A percentile compares a stretch with the other conserved stretches of the same genome.
Conservation (phyloP, 2,329 filamentous ascomycete species). For the Microsporum canis region DNA sequence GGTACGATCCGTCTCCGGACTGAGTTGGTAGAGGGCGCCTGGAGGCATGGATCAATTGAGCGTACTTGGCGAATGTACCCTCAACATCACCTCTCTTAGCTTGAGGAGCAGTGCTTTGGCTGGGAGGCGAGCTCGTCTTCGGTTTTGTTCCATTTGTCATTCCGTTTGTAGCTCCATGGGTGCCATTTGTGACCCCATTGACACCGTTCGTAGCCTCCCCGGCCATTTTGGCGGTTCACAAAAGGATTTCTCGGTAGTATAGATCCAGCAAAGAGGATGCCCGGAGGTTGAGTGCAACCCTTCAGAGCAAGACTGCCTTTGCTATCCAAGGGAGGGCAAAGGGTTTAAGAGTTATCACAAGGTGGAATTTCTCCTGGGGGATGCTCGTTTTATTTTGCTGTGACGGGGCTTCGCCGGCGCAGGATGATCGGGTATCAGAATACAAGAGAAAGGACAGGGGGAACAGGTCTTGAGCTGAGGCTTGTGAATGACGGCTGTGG, state of each 20-base stretch:
- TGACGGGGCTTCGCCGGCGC: background rate
- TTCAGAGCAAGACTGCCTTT: background rate
- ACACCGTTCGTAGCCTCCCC: constrained; percentile 4
- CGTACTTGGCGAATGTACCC: constrained; percentile 34
- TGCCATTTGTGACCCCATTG: constrained; percentile 4
- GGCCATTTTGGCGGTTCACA: background rate
- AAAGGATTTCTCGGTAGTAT: background rate
- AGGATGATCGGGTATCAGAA: background rate
- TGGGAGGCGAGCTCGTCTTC: background rate
- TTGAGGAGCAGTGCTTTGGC: constrained; percentile 16
- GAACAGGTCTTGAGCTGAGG: background rate
- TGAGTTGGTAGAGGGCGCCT: constrained; percentile 52
- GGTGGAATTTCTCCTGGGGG: background rate
- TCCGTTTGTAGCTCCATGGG: constrained; percentile 3
- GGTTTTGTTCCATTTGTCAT: background rate
- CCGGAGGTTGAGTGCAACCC: background rate
- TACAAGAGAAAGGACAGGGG: background rate
- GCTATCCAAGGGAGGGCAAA: background rate
- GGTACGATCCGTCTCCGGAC: constrained; percentile 52
- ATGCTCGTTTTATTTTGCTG: background rate
- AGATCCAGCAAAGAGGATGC: background rate
- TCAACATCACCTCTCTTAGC: constrained; percentile 33
- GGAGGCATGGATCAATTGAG: constrained; percentile 42
- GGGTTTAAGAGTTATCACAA: too few relatives aligned
- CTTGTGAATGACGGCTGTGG: background rate